Base-by-base conservation (phyloP, 345 rosid genomes). In the Ceriops decandra region DNA sequence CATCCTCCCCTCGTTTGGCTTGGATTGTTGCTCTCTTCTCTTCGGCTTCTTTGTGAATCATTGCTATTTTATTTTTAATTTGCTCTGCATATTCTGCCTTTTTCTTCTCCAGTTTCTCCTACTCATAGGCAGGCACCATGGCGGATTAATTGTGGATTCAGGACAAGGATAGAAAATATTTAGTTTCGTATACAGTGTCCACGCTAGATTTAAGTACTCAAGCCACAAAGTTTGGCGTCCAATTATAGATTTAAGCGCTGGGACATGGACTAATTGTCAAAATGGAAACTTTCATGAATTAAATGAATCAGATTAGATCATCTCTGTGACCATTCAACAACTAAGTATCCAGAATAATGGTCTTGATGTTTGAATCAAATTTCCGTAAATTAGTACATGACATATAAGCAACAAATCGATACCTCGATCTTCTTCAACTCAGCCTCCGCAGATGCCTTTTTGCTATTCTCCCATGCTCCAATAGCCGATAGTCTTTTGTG, bases 1-100 rank as follows among this genome's bases (percentile, higher is more conserved):
- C n/a, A 20, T 91, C 93, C 80, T 95, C 97, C 16, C 92, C 92
- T 0, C 82, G 84, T 69, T 83, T 87, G 4, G 99, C 96, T 84
- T 85, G 93, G 33, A 84, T 70, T 24, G 77, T 69, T 1, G 99
- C 98, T 76, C 81, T 88, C 76, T 84, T 82, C 47, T 95, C 98
- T 74, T 95, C 97, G 1, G 97, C 97, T 72, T 42, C 83, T 76
- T 85, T 95, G 83, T 92, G 98, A 62, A 90, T 81, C 51, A 71
- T 24, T 7, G 96, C 98, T 27, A 85, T 72, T 68, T 85, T 87
- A 84, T 95, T 95, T 68, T 86, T 91, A 92, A 88, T 90, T 66
- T 88, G 80, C 87, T 95, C 99, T 36, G 69, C 82, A 19, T 82
- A 87, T 38, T 75, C 84, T 0, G 97, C 98, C 77, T 84, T 91